phyloP scores from a whole-genome alignment of 2,329 filamentous ascomycete species.

The Aureobasidium pullulans region DNA sequence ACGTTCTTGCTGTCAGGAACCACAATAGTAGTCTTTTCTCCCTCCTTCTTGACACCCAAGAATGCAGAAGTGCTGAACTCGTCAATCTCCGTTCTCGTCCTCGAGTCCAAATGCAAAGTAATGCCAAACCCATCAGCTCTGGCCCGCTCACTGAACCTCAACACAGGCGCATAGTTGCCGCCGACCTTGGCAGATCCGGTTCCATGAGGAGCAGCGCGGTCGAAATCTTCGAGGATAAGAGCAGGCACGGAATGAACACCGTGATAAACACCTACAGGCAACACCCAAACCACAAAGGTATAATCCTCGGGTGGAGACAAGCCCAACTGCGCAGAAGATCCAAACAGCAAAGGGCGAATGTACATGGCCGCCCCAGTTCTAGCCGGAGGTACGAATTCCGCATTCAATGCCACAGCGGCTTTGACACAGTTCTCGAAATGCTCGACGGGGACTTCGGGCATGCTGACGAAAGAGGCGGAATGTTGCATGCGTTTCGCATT shows the following conservation, averaged over 20 bases:
- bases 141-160: constrained; percentile 80
- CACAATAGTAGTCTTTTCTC: constrained; percentile 59
- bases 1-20: constrained; percentile 84
- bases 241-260: constrained; percentile 81
- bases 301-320: constrained; percentile 86
- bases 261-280: constrained; percentile 92
- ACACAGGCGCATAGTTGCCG: constrained; percentile 89
- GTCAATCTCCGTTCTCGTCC: constrained; percentile 75
- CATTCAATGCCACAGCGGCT: constrained; percentile 79
- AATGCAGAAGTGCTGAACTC: constrained; percentile 96
- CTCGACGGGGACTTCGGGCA: constrained; percentile 69
- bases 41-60: constrained; percentile 62
- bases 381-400: constrained; percentile 83
- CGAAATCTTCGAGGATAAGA: constrained; percentile 85
- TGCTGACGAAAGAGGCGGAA: constrained; percentile 74
- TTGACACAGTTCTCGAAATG: constrained; percentile 70
- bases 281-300: constrained; percentile 80
- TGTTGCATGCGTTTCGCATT: constrained; percentile 82
- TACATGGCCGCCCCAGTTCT: constrained; percentile 88
- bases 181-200: constrained; percentile 90
- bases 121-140: constrained; percentile 78
- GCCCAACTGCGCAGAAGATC: constrained; percentile 78
- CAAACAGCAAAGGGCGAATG: constrained; percentile 81
- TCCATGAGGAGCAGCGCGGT: constrained; percentile 84
- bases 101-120: constrained; percentile 85